phyloP scores from a whole-genome alignment of 2,329 filamentous ascomycete genomes.

The Pyricularia grisea region DNA sequence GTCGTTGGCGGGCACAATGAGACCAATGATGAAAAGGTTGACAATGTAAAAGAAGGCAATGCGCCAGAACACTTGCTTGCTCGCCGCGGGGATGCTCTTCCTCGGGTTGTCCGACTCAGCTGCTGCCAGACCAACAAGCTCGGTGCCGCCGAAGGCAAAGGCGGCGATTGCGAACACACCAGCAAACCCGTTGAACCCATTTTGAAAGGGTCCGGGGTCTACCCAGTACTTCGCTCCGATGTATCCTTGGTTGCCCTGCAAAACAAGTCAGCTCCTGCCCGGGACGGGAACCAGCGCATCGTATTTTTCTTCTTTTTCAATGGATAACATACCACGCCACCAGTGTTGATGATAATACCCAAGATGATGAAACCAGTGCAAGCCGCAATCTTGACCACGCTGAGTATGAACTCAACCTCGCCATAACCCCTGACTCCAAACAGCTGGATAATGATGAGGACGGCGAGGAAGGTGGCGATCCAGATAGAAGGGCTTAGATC shows the following conservation, averaged over 20 bases:
- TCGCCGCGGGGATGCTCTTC: slow-evolving; percentile 37
- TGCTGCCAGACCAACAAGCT: slow-evolving; percentile 41
- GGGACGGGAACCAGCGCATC: background rate
- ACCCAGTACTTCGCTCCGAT: slow-evolving; percentile 54
- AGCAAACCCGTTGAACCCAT: slow-evolving; percentile 40
- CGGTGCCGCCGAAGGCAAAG: slow-evolving; percentile 42
- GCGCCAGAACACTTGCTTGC: slow-evolving; percentile 46
- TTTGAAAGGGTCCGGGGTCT: slow-evolving; percentile 42
- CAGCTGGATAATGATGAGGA: slow-evolving; percentile 40
- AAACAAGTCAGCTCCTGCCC: background rate
- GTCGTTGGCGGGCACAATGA: slow-evolving; percentile 36
- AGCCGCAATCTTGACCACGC: slow-evolving; percentile 47
- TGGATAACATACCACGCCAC: slow-evolving; percentile 29
- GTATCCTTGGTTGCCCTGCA: slow-evolving; percentile 39
- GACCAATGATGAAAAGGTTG: slow-evolving; percentile 39
- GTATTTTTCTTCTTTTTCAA: background rate
- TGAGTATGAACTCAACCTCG: slow-evolving; percentile 50
- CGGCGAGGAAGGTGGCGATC: slow-evolving; percentile 45
- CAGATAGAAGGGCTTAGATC: slow-evolving; percentile 43
- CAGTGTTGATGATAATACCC: slow-evolving; percentile 48
- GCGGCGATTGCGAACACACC: slow-evolving; percentile 42
- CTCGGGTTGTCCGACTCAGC: slow-evolving; percentile 40
- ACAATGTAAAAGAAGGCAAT: slow-evolving; percentile 43
- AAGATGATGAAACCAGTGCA: slow-evolving; percentile 56
- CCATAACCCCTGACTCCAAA: slow-evolving; percentile 49